Conservation (phyloP, 1,284 basidiomycete genomes). For the Ganoderma lingzhi region DNA sequence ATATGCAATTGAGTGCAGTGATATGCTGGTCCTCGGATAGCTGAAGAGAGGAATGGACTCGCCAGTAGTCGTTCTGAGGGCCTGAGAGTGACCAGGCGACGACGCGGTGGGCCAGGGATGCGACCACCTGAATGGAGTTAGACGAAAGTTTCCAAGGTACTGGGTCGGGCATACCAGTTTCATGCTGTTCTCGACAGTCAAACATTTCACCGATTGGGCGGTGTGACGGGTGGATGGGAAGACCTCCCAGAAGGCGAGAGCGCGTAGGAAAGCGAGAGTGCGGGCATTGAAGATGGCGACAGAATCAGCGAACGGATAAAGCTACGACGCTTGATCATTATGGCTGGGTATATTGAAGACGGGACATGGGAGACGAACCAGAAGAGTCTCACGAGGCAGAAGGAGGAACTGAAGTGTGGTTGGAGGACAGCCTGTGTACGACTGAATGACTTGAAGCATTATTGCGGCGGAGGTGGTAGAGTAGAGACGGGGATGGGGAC, state of each 20-base stretch:
- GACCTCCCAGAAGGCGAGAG: slow-evolving; percentile 79
- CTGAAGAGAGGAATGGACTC: slow-evolving; percentile 80
- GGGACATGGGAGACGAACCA: slow-evolving; percentile 53
- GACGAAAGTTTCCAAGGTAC: background rate
- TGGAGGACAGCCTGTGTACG: slow-evolving; percentile 66
- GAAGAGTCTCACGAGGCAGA: slow-evolving; percentile 59
- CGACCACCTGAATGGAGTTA: slow-evolving; percentile 63
- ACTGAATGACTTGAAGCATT: slow-evolving; percentile 68
- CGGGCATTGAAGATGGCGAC: slow-evolving; percentile 74
- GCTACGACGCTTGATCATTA: slow-evolving; percentile 46
- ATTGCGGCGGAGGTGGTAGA: slow-evolving; percentile 17
- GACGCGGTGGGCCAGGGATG: slow-evolving; percentile 68
- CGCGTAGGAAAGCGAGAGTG: slow-evolving; percentile 65
- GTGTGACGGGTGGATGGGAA: slow-evolving; percentile 65
- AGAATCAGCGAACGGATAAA: slow-evolving; percentile 75
- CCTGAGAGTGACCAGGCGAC: slow-evolving; percentile 80
- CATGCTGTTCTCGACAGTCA: slow-evolving; percentile 78
- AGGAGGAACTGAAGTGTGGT: slow-evolving; percentile 62
- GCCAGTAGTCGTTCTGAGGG: slow-evolving; percentile 67
- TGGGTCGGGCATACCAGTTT: slow-evolving; percentile 64
- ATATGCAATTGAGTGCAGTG: slow-evolving; percentile 72
- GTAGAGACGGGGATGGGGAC: slow-evolving; percentile 3
- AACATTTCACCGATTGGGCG: slow-evolving; percentile 58
- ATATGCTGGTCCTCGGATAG: slow-evolving; percentile 62
- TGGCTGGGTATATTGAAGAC: slow-evolving; percentile 3